A percentile compares a stretch with the other conserved stretches of the same genome.
Evolutionary conservation across 2,329 filamentous ascomycete species (phyloP).

Genomic region (Sclerotinia glacialis): DNA sequence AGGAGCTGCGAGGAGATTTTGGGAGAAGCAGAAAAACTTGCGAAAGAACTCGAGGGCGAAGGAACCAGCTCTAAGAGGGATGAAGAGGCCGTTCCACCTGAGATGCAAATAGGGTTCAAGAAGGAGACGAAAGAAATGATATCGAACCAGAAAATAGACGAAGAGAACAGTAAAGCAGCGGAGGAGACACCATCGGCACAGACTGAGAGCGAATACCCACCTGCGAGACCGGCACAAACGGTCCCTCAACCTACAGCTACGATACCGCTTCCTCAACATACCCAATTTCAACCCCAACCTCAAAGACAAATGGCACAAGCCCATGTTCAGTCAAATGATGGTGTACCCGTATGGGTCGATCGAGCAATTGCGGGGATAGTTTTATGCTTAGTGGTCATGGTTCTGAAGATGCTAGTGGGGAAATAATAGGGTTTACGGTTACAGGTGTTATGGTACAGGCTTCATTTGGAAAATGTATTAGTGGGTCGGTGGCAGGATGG

Average conservation of each 20-base stretch:
- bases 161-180: constrained; percentile 6
- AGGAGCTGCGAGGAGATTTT: constrained; percentile 73
- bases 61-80: constrained; percentile 57
- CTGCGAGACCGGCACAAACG: constrained; percentile 37
- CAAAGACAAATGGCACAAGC: constrained; percentile 25
- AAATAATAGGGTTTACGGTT: neutral
- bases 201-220: constrained; percentile 52
- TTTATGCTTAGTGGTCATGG: constrained; percentile 66
- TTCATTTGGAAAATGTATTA: neutral
- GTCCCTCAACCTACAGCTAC: constrained; percentile 40
- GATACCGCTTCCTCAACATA: constrained; percentile 1
- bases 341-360: constrained; percentile 73
- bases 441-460: neutral
- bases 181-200: constrained; percentile 43
- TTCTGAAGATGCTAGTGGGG: constrained; percentile 51
- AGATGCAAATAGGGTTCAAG: constrained; percentile 12
- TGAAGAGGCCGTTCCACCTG: constrained; percentile 13
- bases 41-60: constrained; percentile 49
- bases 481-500: neutral
- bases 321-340: constrained; percentile 44
- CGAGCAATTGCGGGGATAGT: constrained; percentile 72
- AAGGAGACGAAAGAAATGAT: constrained; percentile 52
- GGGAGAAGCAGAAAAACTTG: constrained; percentile 62
- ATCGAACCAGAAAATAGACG: neutral
- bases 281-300: neutral